Evolutionary conservation across 164 flowering plant genomes (phyloP), one percentile per base, ranked within the genome.

Genomic region (Protea cynaroides): DNA sequence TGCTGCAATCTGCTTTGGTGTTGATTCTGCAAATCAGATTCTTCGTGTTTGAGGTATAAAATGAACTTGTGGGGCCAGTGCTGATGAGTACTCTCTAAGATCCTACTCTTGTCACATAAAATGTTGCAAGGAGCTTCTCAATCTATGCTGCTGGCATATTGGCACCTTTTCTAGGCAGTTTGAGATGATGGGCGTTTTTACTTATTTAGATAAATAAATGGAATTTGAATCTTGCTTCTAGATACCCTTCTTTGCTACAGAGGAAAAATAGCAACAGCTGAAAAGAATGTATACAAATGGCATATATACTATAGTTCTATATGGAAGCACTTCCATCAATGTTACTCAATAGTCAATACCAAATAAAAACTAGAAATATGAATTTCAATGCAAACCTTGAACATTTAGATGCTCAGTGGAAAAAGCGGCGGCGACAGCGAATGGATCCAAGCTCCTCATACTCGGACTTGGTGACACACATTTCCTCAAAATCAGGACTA

Each of bases 391-490:
- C 22, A 57, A 15, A 56, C 40, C 37, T 10, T 2, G 6, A 15
- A 0, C 18, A 15, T 56, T 25, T 25, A 21, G 60, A 29, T 4
- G 14, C 25, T 86, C 78, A 90, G 71, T 79, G 89, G 56, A 84
- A 83, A 80, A 95, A 95, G 62, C 97, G 78, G 69, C 75, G 79
- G 44, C 84, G 87, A 68, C 97, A 95, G 22, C 96, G 83, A 72
- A 89, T 76, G 65, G 99, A 92, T 67, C 99, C 99, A 63, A 79
- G 83, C 75, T 95, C 99, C 72, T 95, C 97, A 58, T 89, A 95
- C 67, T 92, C 97, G 14, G 90, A 68, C 71, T 92, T 94, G 37
- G 96, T 88, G 59, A 90, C 94, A 75, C 99, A 92, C 89, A 84
- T 92, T 65, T 94, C 65, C 63, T 92, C 94, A 77, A 86, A 95